Evolutionary conservation across 495 filamentous ascomycete genomes (phyloP).

Genomic region (Neurospora terricola): DNA sequence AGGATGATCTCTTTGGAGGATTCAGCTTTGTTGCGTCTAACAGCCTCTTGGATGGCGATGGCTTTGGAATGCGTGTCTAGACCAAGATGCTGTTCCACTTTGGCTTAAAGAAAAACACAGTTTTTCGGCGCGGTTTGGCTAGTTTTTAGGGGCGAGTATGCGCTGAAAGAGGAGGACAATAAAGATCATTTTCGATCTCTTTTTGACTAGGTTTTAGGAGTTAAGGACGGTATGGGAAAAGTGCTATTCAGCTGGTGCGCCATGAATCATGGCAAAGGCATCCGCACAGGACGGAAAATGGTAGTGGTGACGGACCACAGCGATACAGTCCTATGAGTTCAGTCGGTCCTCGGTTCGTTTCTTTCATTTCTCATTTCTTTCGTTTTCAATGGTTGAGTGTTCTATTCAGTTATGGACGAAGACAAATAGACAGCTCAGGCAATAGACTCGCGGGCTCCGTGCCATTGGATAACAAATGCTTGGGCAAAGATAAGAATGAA

Average conservation of each 20-base stretch:
- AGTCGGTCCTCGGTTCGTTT: not conserved
- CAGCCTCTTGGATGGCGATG: constrained; percentile 63
- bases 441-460: not conserved
- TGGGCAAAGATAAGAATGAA: not conserved
- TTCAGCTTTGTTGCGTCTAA: constrained; percentile 91
- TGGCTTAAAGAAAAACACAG: not conserved
- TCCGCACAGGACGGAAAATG: not conserved
- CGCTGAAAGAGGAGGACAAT: not conserved
- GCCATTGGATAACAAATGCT: not conserved
- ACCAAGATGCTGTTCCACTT: not conserved
- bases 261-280: not conserved
- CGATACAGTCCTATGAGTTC: not conserved
- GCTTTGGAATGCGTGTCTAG: constrained; percentile 13
- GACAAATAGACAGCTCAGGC: not conserved
- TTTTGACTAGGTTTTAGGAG: not conserved
- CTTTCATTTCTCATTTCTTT: not conserved
- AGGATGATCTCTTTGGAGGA: constrained; percentile 76
- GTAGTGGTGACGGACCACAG: not conserved
- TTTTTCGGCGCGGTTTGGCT: not conserved
- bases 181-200: not conserved
- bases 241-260: not conserved
- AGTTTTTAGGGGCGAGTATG: not conserved
- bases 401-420: not conserved
- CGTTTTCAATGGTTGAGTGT: not conserved
- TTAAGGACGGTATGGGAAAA: not conserved